Evolutionary conservation across 2,329 filamentous ascomycete genomes (phyloP).

Genomic region (Colletotrichum tamarilloi): DNA sequence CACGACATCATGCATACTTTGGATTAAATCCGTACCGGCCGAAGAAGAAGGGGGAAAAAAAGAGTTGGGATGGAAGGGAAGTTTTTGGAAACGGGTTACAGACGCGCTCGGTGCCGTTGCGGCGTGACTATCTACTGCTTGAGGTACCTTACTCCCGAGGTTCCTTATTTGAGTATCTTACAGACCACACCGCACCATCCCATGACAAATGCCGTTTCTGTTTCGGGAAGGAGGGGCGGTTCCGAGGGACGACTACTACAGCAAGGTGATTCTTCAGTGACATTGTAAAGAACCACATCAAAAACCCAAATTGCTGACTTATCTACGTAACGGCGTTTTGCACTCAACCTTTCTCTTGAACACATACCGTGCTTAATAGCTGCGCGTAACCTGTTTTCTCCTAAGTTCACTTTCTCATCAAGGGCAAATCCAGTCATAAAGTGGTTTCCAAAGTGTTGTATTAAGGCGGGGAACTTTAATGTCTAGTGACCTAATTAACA

Average conservation of each 20-base stretch:
- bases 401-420: too few species aligned
- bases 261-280: neutral
- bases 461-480: neutral
- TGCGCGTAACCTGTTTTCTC: too few species aligned
- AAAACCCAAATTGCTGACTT: neutral
- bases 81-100: neutral
- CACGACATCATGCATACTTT: neutral
- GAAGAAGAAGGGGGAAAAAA: neutral
- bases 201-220: neutral
- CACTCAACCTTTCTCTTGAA: neutral
- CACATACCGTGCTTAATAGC: neutral
- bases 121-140: neutral
- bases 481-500: neutral
- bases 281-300: neutral
- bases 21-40: neutral
- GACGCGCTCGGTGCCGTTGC: neutral
- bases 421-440: neutral
- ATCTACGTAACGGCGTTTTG: neutral
- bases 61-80: neutral
- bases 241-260: neutral
- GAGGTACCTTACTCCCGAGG: neutral
- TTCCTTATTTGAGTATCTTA: too few species aligned
- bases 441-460: neutral
- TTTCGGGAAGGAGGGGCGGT: constrained; percentile 19
- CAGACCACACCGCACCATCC: neutral